Evolutionary conservation across 1,284 basidiomycete species (phyloP).

Genomic region (Irpex sp.): DNA sequence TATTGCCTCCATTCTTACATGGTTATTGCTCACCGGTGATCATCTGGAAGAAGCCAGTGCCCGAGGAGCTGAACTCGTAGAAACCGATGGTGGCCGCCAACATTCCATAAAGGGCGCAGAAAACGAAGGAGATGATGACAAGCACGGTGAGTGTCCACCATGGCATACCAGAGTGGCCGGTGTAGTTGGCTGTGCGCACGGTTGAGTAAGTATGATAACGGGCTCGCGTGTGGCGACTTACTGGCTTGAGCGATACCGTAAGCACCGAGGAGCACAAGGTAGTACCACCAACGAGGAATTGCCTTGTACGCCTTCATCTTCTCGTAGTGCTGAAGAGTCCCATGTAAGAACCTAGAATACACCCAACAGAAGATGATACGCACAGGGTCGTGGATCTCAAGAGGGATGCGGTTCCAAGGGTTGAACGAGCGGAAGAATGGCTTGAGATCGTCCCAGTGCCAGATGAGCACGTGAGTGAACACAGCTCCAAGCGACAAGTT

Average conservation of each 20-base stretch:
- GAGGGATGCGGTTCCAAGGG: slow-evolving; percentile 25
- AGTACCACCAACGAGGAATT: slow-evolving; percentile 63
- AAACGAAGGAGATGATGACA: slow-evolving; percentile 48
- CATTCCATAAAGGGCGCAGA: slow-evolving; percentile 42
- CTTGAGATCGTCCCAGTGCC: slow-evolving; percentile 37
- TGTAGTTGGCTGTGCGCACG: slow-evolving; percentile 44
- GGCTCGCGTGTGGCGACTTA: slow-evolving; percentile 2
- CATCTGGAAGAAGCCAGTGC: slow-evolving; percentile 30
- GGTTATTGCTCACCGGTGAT: slow-evolving; percentile 16
- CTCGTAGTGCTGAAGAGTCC: slow-evolving; percentile 33
- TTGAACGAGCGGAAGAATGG: slow-evolving; percentile 28
- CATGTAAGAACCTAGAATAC: not conserved
- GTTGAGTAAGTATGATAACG: not conserved
- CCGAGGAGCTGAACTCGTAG: slow-evolving; percentile 25
- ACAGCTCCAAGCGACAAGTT: slow-evolving; percentile 29
- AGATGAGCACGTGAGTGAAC: slow-evolving; percentile 26
- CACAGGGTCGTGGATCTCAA: slow-evolving; percentile 25
- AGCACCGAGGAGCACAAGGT: slow-evolving; percentile 37
- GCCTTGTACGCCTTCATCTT: slow-evolving; percentile 61
- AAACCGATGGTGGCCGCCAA: slow-evolving; percentile 51
- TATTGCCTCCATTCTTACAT: not conserved
- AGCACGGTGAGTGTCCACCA: slow-evolving; percentile 46
- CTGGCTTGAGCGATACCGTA: slow-evolving; percentile 42
- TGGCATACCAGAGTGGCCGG: slow-evolving; percentile 46
- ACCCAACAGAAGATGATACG: not conserved